Conservation (phyloP, 1,139 yeast species). For the Candida tetrigidarum region DNA sequence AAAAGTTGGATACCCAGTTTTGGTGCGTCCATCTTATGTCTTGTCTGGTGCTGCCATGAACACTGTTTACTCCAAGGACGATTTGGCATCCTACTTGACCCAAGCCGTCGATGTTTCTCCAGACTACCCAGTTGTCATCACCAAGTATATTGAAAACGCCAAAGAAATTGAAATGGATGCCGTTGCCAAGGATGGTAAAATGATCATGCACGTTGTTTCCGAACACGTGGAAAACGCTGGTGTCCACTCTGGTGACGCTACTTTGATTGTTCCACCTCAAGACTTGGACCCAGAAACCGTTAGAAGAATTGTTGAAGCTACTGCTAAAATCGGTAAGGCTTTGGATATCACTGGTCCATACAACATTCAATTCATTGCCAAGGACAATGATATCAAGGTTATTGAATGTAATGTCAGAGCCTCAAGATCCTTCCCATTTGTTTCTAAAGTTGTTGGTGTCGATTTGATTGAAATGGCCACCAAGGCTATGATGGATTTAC, state of each 20-base stretch:
- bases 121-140: conserved; percentile 96
- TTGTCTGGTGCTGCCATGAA: conserved; percentile 99
- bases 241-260: conserved; percentile 98
- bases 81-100: conserved; percentile 77
- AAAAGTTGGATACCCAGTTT: conserved; percentile 90
- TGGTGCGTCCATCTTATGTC: conserved; percentile 97
- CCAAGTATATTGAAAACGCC: conserved; percentile 94
- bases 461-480: conserved; percentile 96
- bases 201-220: conserved; percentile 92
- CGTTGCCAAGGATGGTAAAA: conserved; percentile 87
- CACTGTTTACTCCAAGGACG: conserved; percentile 77
- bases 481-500: conserved; percentile 82
- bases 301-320: conserved; percentile 70
- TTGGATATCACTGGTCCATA: conserved; percentile 98
- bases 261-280: conserved; percentile 92
- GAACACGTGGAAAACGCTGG: conserved; percentile 99
- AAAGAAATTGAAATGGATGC: conserved; percentile 98
- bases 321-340: conserved; percentile 92
- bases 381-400: conserved; percentile 75
- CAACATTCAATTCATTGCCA: conserved; percentile 88
- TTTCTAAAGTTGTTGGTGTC: conserved; percentile 91
- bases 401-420: conserved; percentile 99
- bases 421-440: conserved; percentile 98
- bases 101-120: conserved; percentile 92
- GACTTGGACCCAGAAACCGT: conserved; percentile 60